Base-by-base conservation (phyloP, 176 grass and related monocot genomes). In the Rhipidocladum racemiflorum region DNA sequence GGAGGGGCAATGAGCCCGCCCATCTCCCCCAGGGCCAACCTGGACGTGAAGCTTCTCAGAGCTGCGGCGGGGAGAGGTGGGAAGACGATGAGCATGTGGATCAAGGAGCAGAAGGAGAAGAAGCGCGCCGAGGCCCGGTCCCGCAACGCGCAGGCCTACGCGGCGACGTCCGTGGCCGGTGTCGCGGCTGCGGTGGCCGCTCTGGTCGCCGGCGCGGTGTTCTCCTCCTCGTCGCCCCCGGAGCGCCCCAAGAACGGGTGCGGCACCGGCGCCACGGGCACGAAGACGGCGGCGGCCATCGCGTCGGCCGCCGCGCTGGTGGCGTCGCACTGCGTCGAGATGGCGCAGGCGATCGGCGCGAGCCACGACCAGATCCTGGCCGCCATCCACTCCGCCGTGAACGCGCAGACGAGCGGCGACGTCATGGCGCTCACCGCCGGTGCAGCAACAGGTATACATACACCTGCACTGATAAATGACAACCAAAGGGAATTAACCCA, bases 101-200 rank as follows among this genome's bases (percentile, higher is more conserved):
- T 97, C 70, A 94, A 97, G 85, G 92, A 97, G 84, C 95, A 94
- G 79, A 89, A 90, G 92, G 95, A 97, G 88, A 92, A 92, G 85
- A 92, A 92, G 75, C 85, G 92, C 76, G 88, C 88, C 6, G 95
- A 97, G 84, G 90, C 92, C 7, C 80, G 95, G 43, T 92, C 95
- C 0, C 88, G 92, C 43, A 94, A 92, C 57, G 95, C 95, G 35
- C 90, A 97, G 83, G 90, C 83, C 9, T 97, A 97, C 48, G 95
- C 95, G 0, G 92, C 95, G 1, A 97, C 90, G 50, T 97, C 90
- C 14, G 95, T 97, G 60, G 95, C 95, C 2, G 90, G 95, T 0
- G 95, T 97, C 10, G 95, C 95, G 1, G 95, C 95, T 18, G 95
- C 92, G 4, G 92, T 97, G 0, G 95, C 95, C 60, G 90, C 90